Conservation (phyloP, 805 yeast species). For the Cyberlindnera mrakii region DNA sequence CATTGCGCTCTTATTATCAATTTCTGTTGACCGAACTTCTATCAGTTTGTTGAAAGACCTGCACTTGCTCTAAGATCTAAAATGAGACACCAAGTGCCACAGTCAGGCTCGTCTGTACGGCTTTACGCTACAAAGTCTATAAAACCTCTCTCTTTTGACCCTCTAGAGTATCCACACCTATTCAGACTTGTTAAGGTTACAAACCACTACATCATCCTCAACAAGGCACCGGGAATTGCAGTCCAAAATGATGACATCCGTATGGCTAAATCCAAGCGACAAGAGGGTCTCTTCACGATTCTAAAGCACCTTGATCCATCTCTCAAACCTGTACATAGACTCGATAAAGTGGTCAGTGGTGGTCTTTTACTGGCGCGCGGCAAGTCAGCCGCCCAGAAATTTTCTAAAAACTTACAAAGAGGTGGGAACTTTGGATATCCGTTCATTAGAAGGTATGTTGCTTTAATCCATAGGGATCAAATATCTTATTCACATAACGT, state of each 20-base stretch:
- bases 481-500: not conserved
- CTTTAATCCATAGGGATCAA: conserved; percentile 9
- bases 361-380: conserved; percentile 32
- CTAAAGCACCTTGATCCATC: conserved; percentile 6
- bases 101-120: too few relatives aligned
- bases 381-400: conserved; percentile 26
- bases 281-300: conserved; percentile 10
- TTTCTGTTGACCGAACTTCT: too few relatives aligned
- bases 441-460: conserved; percentile 31
- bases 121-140: not conserved
- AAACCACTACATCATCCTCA: conserved; percentile 17
- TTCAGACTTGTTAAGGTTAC: not conserved
- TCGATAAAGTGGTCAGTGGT: conserved; percentile 36
- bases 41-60: too few relatives aligned
- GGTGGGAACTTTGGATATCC: conserved; percentile 33
- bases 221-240: conserved; percentile 31
- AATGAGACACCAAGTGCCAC: too few relatives aligned
- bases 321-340: conserved; percentile 30
- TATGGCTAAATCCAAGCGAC: conserved; percentile 4
- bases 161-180: not conserved
- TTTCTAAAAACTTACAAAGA: conserved; percentile 25
- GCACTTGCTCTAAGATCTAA: too few relatives aligned
- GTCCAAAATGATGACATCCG: conserved; percentile 27
- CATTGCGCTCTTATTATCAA: too few relatives aligned
- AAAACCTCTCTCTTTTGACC: not conserved